phyloP scores from a whole-genome alignment of 495 filamentous ascomycete species.

The Annulohypoxylon moriforme region DNA sequence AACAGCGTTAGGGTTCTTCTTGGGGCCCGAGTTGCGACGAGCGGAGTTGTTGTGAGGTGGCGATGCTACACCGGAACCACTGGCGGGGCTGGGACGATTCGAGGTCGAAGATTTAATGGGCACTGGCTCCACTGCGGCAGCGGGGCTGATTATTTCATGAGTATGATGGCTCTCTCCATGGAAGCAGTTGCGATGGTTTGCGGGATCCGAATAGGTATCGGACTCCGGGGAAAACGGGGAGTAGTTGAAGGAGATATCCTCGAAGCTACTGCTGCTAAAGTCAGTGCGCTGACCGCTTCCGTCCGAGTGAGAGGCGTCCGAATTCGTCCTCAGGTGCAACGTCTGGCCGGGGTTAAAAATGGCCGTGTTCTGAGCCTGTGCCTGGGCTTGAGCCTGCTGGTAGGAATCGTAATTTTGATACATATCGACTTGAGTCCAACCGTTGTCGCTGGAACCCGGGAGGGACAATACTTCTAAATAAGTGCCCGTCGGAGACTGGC shows the following conservation, averaged over 20 bases:
- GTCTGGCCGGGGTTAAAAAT: conserved; percentile 91
- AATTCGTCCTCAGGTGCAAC: conserved; percentile 83
- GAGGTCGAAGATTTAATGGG: conserved; percentile 75
- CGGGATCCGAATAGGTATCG: conserved; percentile 65
- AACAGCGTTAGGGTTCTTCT: conserved; percentile 78
- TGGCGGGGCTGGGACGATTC: conserved; percentile 64
- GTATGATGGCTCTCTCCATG: conserved; percentile 61
- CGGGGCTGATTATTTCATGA: conserved; percentile 70
- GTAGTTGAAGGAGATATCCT: conserved; percentile 81
- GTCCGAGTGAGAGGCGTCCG: conserved; percentile 84
- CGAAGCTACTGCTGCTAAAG: conserved; percentile 85
- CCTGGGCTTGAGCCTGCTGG: conserved; percentile 59
- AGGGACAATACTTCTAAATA: conserved; percentile 86
- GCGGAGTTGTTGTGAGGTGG: conserved; percentile 60
- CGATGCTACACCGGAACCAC: conserved; percentile 70
- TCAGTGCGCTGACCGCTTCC: conserved; percentile 63
- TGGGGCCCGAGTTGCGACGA: conserved; percentile 70
- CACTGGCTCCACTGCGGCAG: conserved; percentile 73
- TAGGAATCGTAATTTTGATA: conserved; percentile 61
- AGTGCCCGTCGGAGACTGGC: conserved; percentile 84
- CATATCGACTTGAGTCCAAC: conserved; percentile 79
- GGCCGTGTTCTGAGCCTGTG: conserved; percentile 63
- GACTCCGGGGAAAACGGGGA: conserved; percentile 75
- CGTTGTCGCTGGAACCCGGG: conserved; percentile 81
- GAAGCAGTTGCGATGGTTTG: conserved; percentile 64